Base-by-base conservation (phyloP, 176 grass and related monocot species). In the Tuctoria greenei region DNA sequence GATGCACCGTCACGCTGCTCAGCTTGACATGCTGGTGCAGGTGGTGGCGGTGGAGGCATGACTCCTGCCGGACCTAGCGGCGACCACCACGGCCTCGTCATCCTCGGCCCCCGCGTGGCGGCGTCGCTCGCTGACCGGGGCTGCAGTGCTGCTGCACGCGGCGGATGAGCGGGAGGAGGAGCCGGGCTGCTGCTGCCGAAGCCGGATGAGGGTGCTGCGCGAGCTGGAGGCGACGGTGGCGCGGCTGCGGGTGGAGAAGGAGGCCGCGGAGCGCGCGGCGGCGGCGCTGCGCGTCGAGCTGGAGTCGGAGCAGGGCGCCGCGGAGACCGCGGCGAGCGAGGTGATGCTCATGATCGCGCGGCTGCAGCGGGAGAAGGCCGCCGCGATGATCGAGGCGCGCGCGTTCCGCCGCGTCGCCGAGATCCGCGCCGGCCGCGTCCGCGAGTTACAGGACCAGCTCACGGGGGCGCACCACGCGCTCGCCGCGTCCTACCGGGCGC, bases 361-460 rank as follows among this genome's bases (percentile, higher is more conserved):
- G 10, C 84, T 89, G 27, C 86, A 93, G 61, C 61, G 80, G 3
- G 90, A 93, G 65, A 93, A 93, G 70, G 87, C 87, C 1, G 84
- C 80, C 5, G 81, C 81, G 7, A 77, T 79, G 67, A 55, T 82
- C 75, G 90, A 93, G 67, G 84, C 77, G 3, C 87, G 87, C 11
- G 81, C 87, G 72, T 82, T 93, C 71, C 79, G 76, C 50, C 72
- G 83, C 35, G 47, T 81, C 23, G 86, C 62, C 12, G 80, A 89
- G 4, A 83, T 71, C 18, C 76, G 67, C 28, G 60, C 60, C 4
- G 81, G 49, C 2, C 76, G 76, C 20, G 83, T 72, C 60, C 46
- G 68, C 44, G 71, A 81, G 65, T 67, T 89, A 5, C 55, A 87
- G 66, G 67, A 86, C 64, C 46, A 61, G 58, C 68, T 85, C 56